A percentile compares a stretch with the other conserved stretches of the same genome.
These are phyloP conservation scores for Trichoderma atroviride DNA, from an alignment of 2,329 filamentous ascomycete genomes.

Conservation along the genomic window DNA sequence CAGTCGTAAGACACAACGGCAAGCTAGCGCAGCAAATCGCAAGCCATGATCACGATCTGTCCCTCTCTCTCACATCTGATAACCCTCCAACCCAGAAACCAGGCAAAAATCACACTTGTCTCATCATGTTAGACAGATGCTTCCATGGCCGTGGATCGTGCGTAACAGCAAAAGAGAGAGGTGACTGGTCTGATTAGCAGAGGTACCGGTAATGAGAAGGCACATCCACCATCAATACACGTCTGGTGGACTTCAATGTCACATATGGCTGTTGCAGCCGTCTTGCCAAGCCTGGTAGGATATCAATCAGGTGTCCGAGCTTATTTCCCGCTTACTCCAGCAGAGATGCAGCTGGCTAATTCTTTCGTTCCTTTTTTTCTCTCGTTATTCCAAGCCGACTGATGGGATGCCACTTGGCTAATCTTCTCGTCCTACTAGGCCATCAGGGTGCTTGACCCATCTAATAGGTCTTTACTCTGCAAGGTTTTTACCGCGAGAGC, in stretches of 20 bases:
- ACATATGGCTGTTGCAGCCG: not conserved
- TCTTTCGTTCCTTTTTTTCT: not conserved
- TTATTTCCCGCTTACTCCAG: conserved; percentile 2
- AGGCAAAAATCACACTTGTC: conserved; percentile 2
- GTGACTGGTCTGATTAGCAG: not conserved
- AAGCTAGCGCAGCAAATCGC: not conserved
- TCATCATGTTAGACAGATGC: conserved; percentile 4
- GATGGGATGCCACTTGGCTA: not conserved
- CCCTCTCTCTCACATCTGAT: not conserved
- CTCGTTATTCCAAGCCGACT: not conserved
- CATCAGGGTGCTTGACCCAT: not conserved
- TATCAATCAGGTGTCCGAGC: not conserved
- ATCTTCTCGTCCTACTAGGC: not conserved
- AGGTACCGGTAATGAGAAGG: not conserved
- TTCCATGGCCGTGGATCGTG: not conserved
- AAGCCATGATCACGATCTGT: conserved; percentile 3
- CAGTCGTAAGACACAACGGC: conserved; percentile 14
- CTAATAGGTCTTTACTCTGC: not conserved
- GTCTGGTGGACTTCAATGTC: not conserved
- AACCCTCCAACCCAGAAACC: conserved; percentile 5
- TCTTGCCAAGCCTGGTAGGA: not conserved
- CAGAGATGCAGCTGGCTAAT: not conserved
- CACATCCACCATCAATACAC: too few relatives aligned
- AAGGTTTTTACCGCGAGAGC: conserved; percentile 22
- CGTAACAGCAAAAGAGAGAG: not conserved